A percentile compares a stretch with the other conserved stretches of the same genome.
These are phyloP conservation scores for Inonotus obliquus DNA, from an alignment of 1,284 basidiomycete genomes.

Conservation along the genomic window DNA sequence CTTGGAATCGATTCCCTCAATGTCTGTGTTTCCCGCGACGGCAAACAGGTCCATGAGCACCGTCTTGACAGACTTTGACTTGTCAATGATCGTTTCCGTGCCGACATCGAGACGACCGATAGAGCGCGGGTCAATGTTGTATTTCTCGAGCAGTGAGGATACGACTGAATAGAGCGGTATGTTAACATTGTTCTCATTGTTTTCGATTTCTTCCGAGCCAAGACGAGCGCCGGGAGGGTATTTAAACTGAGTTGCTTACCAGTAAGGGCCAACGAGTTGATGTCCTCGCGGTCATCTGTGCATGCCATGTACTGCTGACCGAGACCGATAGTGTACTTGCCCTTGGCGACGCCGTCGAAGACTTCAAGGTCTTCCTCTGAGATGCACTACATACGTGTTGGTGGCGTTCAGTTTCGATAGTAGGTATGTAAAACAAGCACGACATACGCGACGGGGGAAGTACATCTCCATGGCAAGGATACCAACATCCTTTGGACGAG, in stretches of 20 bases:
- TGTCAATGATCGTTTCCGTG: slow-evolving; percentile 99
- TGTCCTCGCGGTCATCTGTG: slow-evolving; percentile 96
- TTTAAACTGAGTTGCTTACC: slow-evolving; percentile 52
- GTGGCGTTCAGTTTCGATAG: slow-evolving; percentile 13
- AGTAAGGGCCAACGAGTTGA: slow-evolving; percentile 95
- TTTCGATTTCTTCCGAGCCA: background rate
- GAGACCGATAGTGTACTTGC: slow-evolving; percentile 99
- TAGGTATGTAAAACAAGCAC: background rate
- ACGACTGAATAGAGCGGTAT: slow-evolving; percentile 50
- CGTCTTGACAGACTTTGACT: slow-evolving; percentile 99
- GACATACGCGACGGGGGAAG: slow-evolving; percentile 83
- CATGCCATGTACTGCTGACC: slow-evolving; percentile 98
- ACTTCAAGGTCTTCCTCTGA: slow-evolving; percentile 93
- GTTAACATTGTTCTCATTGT: background rate
- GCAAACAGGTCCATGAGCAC: slow-evolving; percentile 98
- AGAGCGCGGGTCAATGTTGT: slow-evolving; percentile 92
- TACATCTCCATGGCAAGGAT: slow-evolving; percentile 92
- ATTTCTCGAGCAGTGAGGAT: slow-evolving; percentile 86
- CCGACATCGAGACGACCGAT: slow-evolving; percentile 98
- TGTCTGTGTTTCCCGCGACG: slow-evolving; percentile 89
- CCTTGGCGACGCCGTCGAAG: slow-evolving; percentile 92
- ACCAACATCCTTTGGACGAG: slow-evolving; percentile 87
- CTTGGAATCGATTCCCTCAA: slow-evolving; percentile 98
- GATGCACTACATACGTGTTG: slow-evolving; percentile 60
- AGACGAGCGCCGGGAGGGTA: slow-evolving; percentile 10